Percentiles rank a stretch among this genome's conserved stretches.
Conservation (phyloP, 192 early-diverging fungal genomes). For the Podila minutissima region DNA sequence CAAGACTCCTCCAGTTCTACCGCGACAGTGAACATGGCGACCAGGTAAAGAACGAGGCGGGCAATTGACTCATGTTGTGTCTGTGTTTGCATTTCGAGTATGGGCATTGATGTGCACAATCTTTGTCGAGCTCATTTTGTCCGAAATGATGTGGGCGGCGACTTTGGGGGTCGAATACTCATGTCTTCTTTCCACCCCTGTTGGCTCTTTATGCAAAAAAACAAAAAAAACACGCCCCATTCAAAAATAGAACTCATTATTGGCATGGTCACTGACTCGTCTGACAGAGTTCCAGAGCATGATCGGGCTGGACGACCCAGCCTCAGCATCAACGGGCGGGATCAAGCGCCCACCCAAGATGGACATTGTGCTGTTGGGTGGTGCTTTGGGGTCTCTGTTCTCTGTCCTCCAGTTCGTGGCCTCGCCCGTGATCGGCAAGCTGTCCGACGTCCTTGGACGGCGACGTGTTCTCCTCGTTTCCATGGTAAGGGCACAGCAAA, state of each 20-base stretch:
- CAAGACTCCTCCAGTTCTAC: constrained; percentile 91
- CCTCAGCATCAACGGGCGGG: background rate
- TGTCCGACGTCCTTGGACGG: constrained; percentile 84
- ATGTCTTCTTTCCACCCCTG: background rate
- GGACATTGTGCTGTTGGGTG: constrained; percentile 90
- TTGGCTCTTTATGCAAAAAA: background rate
- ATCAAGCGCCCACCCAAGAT: constrained; percentile 56
- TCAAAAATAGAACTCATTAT: constrained; percentile 32
- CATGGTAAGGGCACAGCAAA: constrained; percentile 67
- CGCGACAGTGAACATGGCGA: constrained; percentile 68
- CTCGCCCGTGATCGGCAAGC: constrained; percentile 84
- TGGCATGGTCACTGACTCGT: constrained; percentile 46
- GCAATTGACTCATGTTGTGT: constrained; percentile 1
- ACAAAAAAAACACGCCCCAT: background rate
- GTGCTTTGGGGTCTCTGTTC: constrained; percentile 91
- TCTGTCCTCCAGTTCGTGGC: constrained; percentile 93
- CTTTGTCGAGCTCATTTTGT: background rate
- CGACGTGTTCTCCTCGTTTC: constrained; percentile 82
- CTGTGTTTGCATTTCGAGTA: too few relatives aligned
- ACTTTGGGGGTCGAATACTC: background rate
- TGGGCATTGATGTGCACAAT: background rate
- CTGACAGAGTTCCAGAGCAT: constrained; percentile 40
- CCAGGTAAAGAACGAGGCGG: constrained; percentile 51
- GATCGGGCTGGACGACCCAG: constrained; percentile 34
- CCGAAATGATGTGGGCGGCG: too few relatives aligned